A percentile compares a stretch with the other conserved stretches of the same genome.
phyloP scores from a whole-genome alignment of 139 green algal species.

The Volvox africanus region DNA sequence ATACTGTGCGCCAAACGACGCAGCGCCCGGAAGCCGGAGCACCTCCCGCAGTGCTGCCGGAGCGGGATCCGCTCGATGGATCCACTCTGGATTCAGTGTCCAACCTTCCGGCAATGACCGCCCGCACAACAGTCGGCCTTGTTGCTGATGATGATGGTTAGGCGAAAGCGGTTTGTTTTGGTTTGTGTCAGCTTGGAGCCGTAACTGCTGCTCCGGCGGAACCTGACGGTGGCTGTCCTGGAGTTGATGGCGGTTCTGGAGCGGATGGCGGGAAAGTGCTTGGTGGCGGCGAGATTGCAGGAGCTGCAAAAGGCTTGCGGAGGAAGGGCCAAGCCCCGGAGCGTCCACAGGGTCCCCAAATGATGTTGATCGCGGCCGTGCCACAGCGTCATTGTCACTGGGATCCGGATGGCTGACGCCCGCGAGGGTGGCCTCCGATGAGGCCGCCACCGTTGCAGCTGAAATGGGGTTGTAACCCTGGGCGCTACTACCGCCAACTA shows the following conservation, averaged over 20 bases:
- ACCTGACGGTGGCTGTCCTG: background rate
- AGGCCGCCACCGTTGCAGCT: no score
- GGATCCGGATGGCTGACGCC: no score
- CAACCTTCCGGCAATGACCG: background rate
- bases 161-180: background rate
- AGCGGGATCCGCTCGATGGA: background rate
- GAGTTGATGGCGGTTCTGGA: background rate
- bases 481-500: no score
- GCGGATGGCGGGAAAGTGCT: background rate
- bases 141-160: background rate
- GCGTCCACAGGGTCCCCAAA: background rate
- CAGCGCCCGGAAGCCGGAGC: background rate
- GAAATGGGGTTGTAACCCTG: no score
- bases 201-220: background rate
- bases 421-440: no score
- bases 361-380: background rate
- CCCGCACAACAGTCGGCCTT: background rate
- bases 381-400: background rate
- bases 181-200: background rate
- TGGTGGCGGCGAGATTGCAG: background rate
- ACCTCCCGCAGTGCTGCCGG: conserved; percentile 19
- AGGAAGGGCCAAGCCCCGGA: background rate
- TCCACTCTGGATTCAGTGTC: conserved; percentile 15
- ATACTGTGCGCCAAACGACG: background rate
- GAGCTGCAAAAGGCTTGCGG: background rate